A percentile compares a stretch with the other conserved stretches of the same genome.
phyloP scores from a whole-genome alignment of 2,329 filamentous ascomycete genomes.

The Colletotrichum sidae region DNA sequence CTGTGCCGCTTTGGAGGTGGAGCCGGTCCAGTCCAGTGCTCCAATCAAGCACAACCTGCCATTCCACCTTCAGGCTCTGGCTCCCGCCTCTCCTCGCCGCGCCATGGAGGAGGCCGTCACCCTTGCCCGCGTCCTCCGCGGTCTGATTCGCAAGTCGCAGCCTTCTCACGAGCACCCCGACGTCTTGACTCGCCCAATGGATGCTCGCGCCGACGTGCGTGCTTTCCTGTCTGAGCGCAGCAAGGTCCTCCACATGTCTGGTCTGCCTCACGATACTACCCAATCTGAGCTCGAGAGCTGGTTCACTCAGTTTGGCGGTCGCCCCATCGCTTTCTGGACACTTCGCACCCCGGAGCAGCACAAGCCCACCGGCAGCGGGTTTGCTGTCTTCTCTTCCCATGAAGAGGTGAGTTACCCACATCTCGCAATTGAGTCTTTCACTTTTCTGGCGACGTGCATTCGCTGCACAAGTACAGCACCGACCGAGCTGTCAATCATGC shows the following conservation, averaged over 20 bases:
- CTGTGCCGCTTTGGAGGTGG: constrained; percentile 96
- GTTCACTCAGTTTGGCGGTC: constrained; percentile 98
- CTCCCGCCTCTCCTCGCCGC: constrained; percentile 92
- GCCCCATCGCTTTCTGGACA: constrained; percentile 99
- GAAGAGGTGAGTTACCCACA: constrained; percentile 81
- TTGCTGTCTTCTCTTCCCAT: constrained; percentile 98
- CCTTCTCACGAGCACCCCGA: constrained; percentile 93
- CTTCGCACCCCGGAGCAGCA: constrained; percentile 97
- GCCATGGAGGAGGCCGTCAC: constrained; percentile 99
- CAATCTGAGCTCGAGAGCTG: constrained; percentile 99
- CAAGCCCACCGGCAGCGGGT: constrained; percentile 98
- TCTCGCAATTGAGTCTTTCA: background rate
- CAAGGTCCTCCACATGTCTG: constrained; percentile 98
- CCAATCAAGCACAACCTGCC: constrained; percentile 99
- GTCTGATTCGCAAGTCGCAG: constrained; percentile 95
- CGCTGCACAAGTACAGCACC: background rate
- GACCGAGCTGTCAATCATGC: constrained; percentile 1
- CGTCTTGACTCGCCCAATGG: constrained; percentile 94
- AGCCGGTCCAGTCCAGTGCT: constrained; percentile 95
- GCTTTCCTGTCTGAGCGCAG: constrained; percentile 96
- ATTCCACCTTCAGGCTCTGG: constrained; percentile 96
- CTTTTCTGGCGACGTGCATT: background rate
- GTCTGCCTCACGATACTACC: constrained; percentile 95
- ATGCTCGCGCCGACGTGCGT: constrained; percentile 94
- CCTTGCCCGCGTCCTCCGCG: constrained; percentile 89